A percentile compares a stretch with the other conserved stretches of the same genome.
Evolutionary conservation across 345 rosid genomes (phyloP).

Genomic region (Bruguiera sexangula): DNA sequence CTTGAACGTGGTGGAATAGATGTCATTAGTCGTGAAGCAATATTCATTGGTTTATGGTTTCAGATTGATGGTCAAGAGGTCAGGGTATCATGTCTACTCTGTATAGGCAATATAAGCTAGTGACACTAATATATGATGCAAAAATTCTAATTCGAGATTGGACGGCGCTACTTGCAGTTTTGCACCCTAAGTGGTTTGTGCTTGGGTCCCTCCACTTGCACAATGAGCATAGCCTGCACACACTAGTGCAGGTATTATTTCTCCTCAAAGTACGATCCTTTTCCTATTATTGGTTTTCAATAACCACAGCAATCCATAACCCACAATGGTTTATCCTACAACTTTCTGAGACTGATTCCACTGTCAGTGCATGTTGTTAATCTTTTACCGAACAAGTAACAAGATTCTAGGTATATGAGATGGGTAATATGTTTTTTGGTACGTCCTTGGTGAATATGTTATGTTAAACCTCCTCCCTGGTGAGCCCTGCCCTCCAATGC

Average conservation of each 20-base stretch:
- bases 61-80: constrained; percentile 17
- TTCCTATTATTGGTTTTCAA: constrained; percentile 11
- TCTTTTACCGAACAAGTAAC: background rate
- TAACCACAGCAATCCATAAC: constrained; percentile 15
- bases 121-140: constrained; percentile 17
- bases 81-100: constrained; percentile 14
- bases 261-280: constrained; percentile 22
- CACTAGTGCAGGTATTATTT: constrained; percentile 54
- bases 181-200: constrained; percentile 58
- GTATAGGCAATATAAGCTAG: constrained; percentile 7
- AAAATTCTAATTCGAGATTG: constrained; percentile 27
- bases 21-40: constrained; percentile 21
- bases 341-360: background rate
- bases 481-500: too few species aligned
- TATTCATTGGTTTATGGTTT: constrained; percentile 16
- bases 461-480: too few species aligned
- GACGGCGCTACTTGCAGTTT: constrained; percentile 44
- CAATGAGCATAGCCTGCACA: constrained; percentile 53
- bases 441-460: too few species aligned
- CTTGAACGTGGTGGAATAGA: constrained; percentile 17
- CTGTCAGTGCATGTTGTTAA: background rate
- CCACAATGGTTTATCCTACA: background rate
- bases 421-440: too few species aligned
- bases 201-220: constrained; percentile 57
- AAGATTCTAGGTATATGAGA: too few species aligned